Base-by-base conservation (phyloP, 306 rosid genomes). In the Cucumis cinereus region DNA sequence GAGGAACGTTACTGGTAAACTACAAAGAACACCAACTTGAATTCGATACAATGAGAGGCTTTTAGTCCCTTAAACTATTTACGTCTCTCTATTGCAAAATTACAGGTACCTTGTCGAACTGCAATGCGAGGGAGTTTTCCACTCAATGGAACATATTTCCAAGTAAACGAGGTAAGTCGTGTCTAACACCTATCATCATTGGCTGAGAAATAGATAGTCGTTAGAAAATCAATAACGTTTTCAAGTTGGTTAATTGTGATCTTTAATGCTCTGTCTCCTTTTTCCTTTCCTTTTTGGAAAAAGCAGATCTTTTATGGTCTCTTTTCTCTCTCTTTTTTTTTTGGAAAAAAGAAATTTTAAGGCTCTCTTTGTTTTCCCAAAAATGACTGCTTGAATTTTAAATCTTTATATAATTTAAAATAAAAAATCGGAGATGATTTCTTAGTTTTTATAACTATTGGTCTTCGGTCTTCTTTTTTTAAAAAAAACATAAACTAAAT, bases 81-180 rank as follows among this genome's bases (percentile, higher is more conserved):
- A 17, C 28, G 17, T 17, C 17, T 52, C 76, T 10, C 49, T 6
- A 15, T 72, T 19, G 45, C n/a, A 72, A 49, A 52, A 72, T 61
- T 38, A 24, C 78, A 93, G 98, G 81, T 93, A 81, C 98, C 98
- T 23, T 93, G 98, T 77, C 84, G 95, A 83, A 93, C 98, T 76
- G 98, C 98, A 55, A 90, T 85, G 78, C 89, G 90, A 74, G 97
- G 98, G 71, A 93, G 98, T 88, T 89, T 93, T 83, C 97, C 97
- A 23, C 89, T 93, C 59, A 93, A 93, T 49, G 98, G 98, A 28
- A 93, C 98, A 45, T 93, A 93, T 85, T 93, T 93, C 72, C 98
- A 93, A 83, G 98, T 93, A 45, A 93, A 93, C 24, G 98, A 93
- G 96, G 97, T 75, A 81, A 81, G 89, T 58, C 40, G 52, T 35